Conservation (phyloP, 2,329 filamentous ascomycete species). For the Ophiostoma tasmaniense region DNA sequence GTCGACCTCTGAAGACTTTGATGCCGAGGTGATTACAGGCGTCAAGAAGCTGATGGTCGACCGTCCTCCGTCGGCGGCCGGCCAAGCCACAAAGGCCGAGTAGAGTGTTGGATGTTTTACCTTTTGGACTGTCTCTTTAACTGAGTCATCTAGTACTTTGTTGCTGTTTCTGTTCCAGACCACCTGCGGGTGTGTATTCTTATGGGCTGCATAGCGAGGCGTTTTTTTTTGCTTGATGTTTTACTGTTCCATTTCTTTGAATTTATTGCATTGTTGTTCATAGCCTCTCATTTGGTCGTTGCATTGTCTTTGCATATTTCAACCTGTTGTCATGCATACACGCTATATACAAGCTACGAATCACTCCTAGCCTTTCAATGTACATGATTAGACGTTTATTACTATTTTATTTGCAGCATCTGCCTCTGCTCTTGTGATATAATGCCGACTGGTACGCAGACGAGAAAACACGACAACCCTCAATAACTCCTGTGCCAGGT, state of each 20-base stretch:
- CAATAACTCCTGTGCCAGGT: neutral
- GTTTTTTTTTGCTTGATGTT: conserved; percentile 15
- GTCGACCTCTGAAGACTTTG: conserved; percentile 35
- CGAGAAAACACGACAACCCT: neutral
- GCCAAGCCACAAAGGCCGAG: neutral
- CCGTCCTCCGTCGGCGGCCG: neutral
- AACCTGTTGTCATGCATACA: conserved; percentile 4
- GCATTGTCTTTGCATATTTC: neutral
- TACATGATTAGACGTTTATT: neutral
- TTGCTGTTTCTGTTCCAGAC: no score
- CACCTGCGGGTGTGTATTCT: neutral
- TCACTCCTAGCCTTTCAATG: neutral
- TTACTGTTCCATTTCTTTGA: neutral
- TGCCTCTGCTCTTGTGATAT: neutral
- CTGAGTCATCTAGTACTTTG: neutral
- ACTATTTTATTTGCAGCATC: neutral
- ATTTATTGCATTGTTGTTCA: neutral
- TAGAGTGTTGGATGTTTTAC: neutral
- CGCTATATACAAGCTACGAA: neutral
- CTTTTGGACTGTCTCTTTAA: neutral
- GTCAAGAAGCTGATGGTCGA: conserved; percentile 45
- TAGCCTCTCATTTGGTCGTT: neutral
- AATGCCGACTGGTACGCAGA: neutral
- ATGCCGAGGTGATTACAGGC: conserved; percentile 52
- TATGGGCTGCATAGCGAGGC: conserved; percentile 20